Percentiles rank a stretch among this genome's conserved stretches.
These are phyloP conservation scores for Amaranthus hypochondriacus DNA, from an alignment of 148 eudicot genomes.

Conservation along the genomic window DNA sequence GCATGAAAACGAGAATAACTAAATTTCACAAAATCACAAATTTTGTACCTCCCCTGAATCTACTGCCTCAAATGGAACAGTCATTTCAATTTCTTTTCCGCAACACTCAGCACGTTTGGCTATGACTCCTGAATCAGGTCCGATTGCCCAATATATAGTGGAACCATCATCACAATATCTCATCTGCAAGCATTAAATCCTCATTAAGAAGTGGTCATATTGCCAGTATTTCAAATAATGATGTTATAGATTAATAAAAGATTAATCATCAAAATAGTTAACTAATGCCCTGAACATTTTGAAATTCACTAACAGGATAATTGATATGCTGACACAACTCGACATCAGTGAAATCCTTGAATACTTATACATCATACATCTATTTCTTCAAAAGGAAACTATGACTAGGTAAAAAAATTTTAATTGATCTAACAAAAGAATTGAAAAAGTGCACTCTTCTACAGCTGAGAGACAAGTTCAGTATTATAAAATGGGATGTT, in stretches of 20 bases:
- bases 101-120: conserved; percentile 65
- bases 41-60: conserved; percentile 65
- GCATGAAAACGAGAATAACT: neutral
- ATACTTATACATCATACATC: neutral
- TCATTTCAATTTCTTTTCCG: conserved; percentile 79
- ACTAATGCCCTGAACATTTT: neutral
- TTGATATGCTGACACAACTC: neutral
- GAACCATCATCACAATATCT: conserved; percentile 75
- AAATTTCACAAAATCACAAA: neutral
- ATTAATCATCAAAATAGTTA: neutral
- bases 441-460: neutral
- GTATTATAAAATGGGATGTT: no score
- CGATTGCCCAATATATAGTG: conserved; percentile 89
- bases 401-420: neutral
- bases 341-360: neutral
- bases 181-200: conserved; percentile 38
- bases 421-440: neutral
- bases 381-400: neutral
- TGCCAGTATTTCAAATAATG: neutral
- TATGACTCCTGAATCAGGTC: conserved; percentile 63
- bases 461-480: no score
- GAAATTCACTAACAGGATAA: neutral
- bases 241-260: no score
- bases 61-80: conserved; percentile 72
- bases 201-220: neutral